These are phyloP conservation scores for Globisporangium sylvaticum DNA, from an alignment of 352 stramenopile genomes.

Conservation along the genomic window DNA sequence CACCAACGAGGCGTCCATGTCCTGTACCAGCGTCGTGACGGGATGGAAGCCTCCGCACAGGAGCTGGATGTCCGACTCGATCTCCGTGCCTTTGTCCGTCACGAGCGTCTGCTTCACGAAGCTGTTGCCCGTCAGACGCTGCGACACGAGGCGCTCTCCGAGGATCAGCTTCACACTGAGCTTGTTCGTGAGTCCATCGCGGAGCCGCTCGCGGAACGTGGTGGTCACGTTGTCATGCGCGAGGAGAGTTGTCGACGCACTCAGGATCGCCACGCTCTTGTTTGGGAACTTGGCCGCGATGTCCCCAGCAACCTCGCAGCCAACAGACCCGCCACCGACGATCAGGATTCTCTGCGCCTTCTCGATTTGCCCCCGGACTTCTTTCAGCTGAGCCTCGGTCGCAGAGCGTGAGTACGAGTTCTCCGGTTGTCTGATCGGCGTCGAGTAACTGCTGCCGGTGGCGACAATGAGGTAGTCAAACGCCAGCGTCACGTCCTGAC, in stretches of 20 bases:
- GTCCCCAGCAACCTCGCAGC: conserved; percentile 46
- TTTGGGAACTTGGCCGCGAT: conserved; percentile 33
- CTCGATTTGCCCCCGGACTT: conserved; percentile 27
- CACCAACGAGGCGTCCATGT: conserved; percentile 42
- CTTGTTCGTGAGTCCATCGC: conserved; percentile 18
- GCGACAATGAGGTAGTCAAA: conserved; percentile 62
- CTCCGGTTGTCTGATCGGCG: conserved; percentile 43
- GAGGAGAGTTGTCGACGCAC: conserved; percentile 21
- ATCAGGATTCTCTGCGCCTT: conserved; percentile 37
- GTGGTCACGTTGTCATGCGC: conserved; percentile 25
- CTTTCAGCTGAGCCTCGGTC: conserved; percentile 22
- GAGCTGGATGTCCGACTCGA: conserved; percentile 45
- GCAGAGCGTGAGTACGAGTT: conserved; percentile 15
- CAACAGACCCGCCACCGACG: conserved; percentile 42
- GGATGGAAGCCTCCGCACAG: conserved; percentile 31
- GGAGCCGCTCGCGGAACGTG: conserved; percentile 32
- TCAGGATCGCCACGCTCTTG: conserved; percentile 48
- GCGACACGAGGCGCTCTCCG: conserved; percentile 32
- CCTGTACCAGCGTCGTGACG: conserved; percentile 15
- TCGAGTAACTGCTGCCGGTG: conserved; percentile 49
- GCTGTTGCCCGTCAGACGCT: conserved; percentile 28
- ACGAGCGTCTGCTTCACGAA: conserved; percentile 32
- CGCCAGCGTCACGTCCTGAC: conserved; percentile 13
- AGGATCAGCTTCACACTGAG: conserved; percentile 39
- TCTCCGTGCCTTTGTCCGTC: conserved; percentile 37